These are phyloP conservation scores for Aspergillus calidoustus DNA, from an alignment of 2,329 filamentous ascomycete species.

Conservation along the genomic window DNA sequence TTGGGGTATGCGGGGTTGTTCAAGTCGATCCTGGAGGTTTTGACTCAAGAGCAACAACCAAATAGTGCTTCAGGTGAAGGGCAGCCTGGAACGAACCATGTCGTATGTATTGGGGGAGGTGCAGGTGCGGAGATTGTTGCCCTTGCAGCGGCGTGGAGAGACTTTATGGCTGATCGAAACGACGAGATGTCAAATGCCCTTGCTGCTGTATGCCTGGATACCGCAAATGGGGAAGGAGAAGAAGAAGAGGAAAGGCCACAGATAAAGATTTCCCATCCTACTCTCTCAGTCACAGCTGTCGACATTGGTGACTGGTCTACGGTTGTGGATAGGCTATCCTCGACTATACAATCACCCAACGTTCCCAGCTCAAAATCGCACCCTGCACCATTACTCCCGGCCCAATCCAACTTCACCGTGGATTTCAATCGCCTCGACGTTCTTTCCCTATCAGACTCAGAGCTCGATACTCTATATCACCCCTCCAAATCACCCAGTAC, in stretches of 20 bases:
- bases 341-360: conserved; percentile 52
- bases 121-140: conserved; percentile 70
- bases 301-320: conserved; percentile 80
- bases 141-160: conserved; percentile 59
- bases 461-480: conserved; percentile 43
- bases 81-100: conserved; percentile 27
- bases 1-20: conserved; percentile 77
- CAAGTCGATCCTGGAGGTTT: conserved; percentile 37
- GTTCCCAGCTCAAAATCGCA: conserved; percentile 35
- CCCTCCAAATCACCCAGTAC: background rate
- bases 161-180: conserved; percentile 30
- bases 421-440: conserved; percentile 58
- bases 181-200: conserved; percentile 18
- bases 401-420: conserved; percentile 31
- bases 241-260: background rate
- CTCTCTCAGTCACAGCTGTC: conserved; percentile 64
- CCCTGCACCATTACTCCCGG: conserved; percentile 35
- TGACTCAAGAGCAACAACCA: conserved; percentile 12
- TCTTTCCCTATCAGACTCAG: conserved; percentile 45
- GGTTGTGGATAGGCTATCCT: conserved; percentile 64
- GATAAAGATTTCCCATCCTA: background rate
- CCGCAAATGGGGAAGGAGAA: background rate
- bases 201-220: conserved; percentile 12
- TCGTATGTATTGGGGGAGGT: conserved; percentile 67
- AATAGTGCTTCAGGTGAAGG: background rate